Conservation (phyloP, 495 filamentous ascomycete genomes). For the Aspergillus panamensis region DNA sequence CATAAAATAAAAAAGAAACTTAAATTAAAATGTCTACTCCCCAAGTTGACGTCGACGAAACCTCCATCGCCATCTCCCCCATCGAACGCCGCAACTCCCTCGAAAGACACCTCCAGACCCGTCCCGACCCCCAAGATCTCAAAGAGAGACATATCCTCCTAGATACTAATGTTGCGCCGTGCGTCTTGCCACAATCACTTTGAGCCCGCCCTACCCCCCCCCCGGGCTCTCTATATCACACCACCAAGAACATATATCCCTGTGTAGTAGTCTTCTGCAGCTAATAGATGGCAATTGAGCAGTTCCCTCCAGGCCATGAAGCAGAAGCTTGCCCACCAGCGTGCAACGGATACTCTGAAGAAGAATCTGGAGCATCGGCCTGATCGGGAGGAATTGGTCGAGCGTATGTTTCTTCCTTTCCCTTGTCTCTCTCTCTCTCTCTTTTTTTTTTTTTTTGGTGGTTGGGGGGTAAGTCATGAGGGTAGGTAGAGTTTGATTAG, state of each 20-base stretch:
- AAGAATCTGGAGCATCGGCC: slow-evolving; percentile 64
- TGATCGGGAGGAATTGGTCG: slow-evolving; percentile 62
- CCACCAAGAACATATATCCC: too few relatives aligned
- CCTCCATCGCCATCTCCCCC: slow-evolving; percentile 49
- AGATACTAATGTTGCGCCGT: slow-evolving; percentile 71
- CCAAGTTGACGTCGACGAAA: slow-evolving; percentile 41
- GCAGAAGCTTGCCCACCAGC: slow-evolving; percentile 63
- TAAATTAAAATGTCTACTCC: slow-evolving; percentile 20
- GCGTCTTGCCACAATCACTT: slow-evolving; percentile 21
- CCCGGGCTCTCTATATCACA: too few relatives aligned
- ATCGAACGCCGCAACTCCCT: slow-evolving; percentile 81
- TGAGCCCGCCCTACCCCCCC: not conserved
- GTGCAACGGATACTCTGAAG: slow-evolving; percentile 59
- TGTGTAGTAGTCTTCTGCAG: not conserved
- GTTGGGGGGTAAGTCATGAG: too few relatives aligned
- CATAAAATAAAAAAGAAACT: too few relatives aligned
- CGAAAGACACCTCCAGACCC: slow-evolving; percentile 75
- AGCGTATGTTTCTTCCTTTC: slow-evolving; percentile 52
- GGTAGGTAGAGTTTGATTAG: not conserved
- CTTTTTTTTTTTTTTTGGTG: not conserved
- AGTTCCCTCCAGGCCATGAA: slow-evolving; percentile 61
- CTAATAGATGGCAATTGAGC: not conserved
- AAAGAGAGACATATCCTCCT: slow-evolving; percentile 70
- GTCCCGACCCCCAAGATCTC: slow-evolving; percentile 77
- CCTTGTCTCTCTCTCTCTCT: not conserved